Conservation (phyloP, 164 flowering plant genomes). For the Protea cynaroides region DNA sequence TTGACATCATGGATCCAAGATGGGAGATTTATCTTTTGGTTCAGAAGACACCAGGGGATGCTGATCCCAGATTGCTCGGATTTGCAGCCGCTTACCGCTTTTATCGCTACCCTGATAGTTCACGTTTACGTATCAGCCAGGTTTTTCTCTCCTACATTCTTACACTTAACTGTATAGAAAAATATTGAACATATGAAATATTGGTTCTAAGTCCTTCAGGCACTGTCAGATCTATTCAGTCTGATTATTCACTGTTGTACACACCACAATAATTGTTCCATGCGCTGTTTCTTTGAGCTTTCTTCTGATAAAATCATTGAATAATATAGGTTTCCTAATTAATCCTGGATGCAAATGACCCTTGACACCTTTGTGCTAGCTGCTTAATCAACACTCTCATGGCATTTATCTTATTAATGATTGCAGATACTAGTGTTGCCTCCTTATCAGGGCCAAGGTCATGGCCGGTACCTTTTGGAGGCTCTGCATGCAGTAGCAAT, state of each 20-base stretch:
- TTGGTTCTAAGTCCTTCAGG: not conserved
- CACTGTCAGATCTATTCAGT: not conserved
- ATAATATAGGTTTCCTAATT: too few species aligned
- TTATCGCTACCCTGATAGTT: conserved; percentile 66
- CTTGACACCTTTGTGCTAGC: too few species aligned
- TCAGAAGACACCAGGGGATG: conserved; percentile 37
- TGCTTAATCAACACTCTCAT: not conserved
- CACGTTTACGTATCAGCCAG: conserved; percentile 85
- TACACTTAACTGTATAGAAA: not conserved
- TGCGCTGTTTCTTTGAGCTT: not conserved
- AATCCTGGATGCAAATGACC: too few species aligned
- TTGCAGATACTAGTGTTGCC: conserved; percentile 86
- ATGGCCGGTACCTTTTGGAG: conserved; percentile 66
- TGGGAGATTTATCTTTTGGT: conserved; percentile 80
- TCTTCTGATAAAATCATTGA: too few species aligned
- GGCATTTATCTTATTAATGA: not conserved
- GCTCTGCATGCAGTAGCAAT: conserved; percentile 58
- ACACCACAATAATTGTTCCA: not conserved
- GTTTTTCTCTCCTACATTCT: conserved; percentile 25
- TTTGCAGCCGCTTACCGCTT: conserved; percentile 79
- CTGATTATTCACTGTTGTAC: not conserved
- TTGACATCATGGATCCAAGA: conserved; percentile 73
- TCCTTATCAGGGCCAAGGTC: conserved; percentile 77
- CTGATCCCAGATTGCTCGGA: conserved; percentile 45
- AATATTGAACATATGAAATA: not conserved